Evolutionary conservation across 495 filamentous ascomycete genomes (phyloP).

Genomic region (Xylaria venustula): DNA sequence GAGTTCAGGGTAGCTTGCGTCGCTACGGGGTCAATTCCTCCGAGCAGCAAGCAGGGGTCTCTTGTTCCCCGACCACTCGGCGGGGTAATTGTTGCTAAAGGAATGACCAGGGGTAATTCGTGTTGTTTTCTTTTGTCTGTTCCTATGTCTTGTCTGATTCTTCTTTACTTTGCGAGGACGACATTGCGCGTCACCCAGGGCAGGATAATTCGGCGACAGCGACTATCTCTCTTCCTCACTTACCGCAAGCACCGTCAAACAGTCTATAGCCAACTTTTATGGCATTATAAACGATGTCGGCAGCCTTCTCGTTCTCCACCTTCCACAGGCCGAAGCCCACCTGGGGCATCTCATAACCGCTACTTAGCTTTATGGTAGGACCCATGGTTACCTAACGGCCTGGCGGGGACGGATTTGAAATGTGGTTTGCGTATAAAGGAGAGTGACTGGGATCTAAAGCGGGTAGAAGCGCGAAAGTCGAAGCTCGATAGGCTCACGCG

Average conservation of each 20-base stretch:
- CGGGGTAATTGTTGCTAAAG: constrained; percentile 2
- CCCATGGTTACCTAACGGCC: constrained; percentile 31
- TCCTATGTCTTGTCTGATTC: background rate
- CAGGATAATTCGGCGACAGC: background rate
- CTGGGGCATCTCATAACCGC: constrained; percentile 80
- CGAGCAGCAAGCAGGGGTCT: constrained; percentile 4
- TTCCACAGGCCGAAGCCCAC: constrained; percentile 87
- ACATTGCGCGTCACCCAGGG: too few relatives aligned
- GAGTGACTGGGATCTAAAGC: background rate
- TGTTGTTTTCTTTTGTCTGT: background rate
- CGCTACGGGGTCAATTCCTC: constrained; percentile 1
- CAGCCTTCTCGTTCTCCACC: constrained; percentile 72
- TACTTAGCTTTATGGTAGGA: constrained; percentile 73
- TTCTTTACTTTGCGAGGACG: too few relatives aligned
- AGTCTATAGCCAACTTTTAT: constrained; percentile 87
- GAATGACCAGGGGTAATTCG: background rate
- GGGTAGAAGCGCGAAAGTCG: constrained; percentile 3
- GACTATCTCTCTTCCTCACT: constrained; percentile 16
- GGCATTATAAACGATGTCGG: constrained; percentile 82
- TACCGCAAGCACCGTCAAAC: constrained; percentile 85
- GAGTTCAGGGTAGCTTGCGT: background rate
- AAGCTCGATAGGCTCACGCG: constrained; percentile 5
- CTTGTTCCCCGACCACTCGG: background rate
- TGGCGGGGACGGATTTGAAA: background rate
- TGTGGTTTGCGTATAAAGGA: background rate